phyloP scores from a whole-genome alignment of 805 yeast genomes.

The Barnettozyma vustinii region DNA sequence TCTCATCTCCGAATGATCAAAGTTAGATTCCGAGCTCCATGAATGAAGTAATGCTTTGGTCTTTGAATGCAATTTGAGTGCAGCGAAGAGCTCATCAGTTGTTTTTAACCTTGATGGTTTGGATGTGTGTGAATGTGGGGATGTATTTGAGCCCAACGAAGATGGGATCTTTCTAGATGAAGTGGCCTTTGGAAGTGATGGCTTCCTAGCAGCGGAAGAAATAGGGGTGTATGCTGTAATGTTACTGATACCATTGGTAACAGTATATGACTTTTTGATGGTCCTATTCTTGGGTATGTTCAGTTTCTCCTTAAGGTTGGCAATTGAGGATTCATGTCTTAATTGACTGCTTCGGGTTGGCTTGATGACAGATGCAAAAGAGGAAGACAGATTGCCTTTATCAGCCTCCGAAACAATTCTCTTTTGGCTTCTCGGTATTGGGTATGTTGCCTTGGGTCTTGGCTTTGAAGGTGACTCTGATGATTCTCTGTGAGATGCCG shows the following conservation, averaged over 20 bases:
- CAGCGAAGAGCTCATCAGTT: constrained; percentile 4
- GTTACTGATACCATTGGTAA: constrained; percentile 15
- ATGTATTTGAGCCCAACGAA: not conserved
- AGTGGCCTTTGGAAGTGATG: constrained; percentile 2
- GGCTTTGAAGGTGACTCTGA: constrained; percentile 5
- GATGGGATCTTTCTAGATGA: not conserved
- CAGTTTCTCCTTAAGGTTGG: constrained; percentile 8
- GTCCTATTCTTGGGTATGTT: constrained; percentile 14
- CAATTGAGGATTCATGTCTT: constrained; percentile 16
- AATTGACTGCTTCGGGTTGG: constrained; percentile 19
- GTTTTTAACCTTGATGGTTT: constrained; percentile 5
- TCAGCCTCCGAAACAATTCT: constrained; percentile 13
- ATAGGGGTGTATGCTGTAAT: constrained; percentile 1
- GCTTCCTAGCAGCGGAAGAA: constrained; percentile 3
- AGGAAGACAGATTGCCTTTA: not conserved
- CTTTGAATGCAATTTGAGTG: constrained; percentile 11
- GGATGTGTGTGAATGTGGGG: not conserved
- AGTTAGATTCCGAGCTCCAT: constrained; percentile 5
- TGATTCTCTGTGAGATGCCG: not conserved
- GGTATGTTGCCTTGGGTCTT: not conserved
- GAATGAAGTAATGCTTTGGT: constrained; percentile 10
- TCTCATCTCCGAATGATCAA: not conserved
- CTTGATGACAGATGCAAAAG: constrained; percentile 3
- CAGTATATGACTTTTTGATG: constrained; percentile 18
- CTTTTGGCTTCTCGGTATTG: constrained; percentile 5